Conservation (phyloP, 2,329 filamentous ascomycete species). For the Pseudogymnoascus sp. region DNA sequence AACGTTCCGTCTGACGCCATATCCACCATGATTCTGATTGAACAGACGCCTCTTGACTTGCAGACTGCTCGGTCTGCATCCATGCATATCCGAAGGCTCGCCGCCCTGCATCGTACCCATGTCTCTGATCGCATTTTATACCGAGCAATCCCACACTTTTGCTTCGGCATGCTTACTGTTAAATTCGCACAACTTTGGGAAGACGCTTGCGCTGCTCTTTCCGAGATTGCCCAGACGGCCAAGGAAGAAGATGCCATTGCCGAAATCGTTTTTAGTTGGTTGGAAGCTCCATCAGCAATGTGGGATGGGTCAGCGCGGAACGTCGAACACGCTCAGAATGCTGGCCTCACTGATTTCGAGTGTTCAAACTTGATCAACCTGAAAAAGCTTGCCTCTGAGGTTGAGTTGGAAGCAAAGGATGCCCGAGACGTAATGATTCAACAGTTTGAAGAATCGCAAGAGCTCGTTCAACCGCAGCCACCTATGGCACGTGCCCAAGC, state of each 20-base stretch:
- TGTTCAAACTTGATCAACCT: conserved; percentile 66
- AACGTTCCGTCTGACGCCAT: conserved; percentile 43
- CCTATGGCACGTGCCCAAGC: conserved; percentile 64
- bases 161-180: conserved; percentile 83
- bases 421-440: conserved; percentile 50
- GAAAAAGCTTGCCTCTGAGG: conserved; percentile 40
- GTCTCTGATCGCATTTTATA: conserved; percentile 55
- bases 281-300: conserved; percentile 49
- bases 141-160: conserved; percentile 67
- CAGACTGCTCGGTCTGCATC: conserved; percentile 68
- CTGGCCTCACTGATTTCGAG: conserved; percentile 64
- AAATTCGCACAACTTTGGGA: conserved; percentile 82
- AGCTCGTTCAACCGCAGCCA: conserved; percentile 40
- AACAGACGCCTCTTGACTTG: conserved; percentile 68
- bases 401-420: conserved; percentile 44
- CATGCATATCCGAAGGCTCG: conserved; percentile 72
- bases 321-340: conserved; percentile 30
- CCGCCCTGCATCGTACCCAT: conserved; percentile 47
- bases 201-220: conserved; percentile 66
- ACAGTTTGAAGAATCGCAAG: conserved; percentile 57
- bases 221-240: conserved; percentile 61
- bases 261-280: conserved; percentile 68
- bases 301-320: conserved; percentile 40
- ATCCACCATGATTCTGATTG: conserved; percentile 64
- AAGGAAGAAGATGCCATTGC: conserved; percentile 65